A percentile compares a stretch with the other conserved stretches of the same genome.
These are phyloP conservation scores for Saturnispora serradocipensis DNA, from an alignment of 805 yeast genomes.

Conservation along the genomic window DNA sequence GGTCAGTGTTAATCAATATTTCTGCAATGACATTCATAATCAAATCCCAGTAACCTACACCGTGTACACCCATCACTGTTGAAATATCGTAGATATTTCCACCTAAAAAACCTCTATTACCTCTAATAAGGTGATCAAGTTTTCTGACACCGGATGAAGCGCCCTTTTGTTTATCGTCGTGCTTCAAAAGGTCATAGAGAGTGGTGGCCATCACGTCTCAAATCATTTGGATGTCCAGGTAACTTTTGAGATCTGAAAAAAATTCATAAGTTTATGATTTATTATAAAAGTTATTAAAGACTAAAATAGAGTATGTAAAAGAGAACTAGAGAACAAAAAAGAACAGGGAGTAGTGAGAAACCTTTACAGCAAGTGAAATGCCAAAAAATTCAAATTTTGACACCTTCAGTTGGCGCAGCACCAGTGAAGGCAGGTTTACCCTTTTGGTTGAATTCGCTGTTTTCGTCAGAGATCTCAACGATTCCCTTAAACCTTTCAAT, in stretches of 20 bases:
- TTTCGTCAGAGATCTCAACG: conserved; percentile 58
- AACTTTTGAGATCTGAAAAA: not conserved
- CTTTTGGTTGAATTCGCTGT: conserved; percentile 47
- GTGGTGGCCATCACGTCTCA: not conserved
- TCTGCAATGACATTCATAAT: conserved; percentile 10
- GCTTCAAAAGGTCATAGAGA: not conserved
- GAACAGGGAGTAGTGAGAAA: not conserved
- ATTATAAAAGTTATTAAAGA: not conserved
- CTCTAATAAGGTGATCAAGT: conserved; percentile 15
- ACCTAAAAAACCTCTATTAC: conserved; percentile 17
- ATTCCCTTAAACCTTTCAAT: conserved; percentile 46
- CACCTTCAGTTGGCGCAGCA: conserved; percentile 35
- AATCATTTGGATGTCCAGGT: not conserved
- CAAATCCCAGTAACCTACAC: conserved; percentile 23
- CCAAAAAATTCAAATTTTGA: not conserved
- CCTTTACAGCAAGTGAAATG: too few species aligned
- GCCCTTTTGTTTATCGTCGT: not conserved
- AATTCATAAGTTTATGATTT: not conserved
- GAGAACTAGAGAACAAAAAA: not conserved
- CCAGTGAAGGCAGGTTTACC: conserved; percentile 41
- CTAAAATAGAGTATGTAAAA: not conserved
- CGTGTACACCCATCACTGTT: conserved; percentile 19
- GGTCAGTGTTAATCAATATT: not conserved
- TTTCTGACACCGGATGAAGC: conserved; percentile 17
- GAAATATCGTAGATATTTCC: conserved; percentile 23